Evolutionary conservation across 148 eudicot genomes (phyloP).

Genomic region (Selenicereus undatus): DNA sequence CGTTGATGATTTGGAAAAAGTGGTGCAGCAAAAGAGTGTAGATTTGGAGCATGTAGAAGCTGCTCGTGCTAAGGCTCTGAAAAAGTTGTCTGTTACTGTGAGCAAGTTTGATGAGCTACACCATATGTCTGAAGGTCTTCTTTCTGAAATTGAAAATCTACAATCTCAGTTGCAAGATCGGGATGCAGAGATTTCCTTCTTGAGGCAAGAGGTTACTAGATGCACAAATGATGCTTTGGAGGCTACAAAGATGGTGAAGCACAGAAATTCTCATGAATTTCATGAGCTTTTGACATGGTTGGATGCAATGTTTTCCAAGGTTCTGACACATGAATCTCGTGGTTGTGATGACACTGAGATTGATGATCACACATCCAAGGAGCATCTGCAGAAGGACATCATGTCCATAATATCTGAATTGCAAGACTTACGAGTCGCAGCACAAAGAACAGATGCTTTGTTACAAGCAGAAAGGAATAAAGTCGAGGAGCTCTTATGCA

Average conservation of each 20-base stretch:
- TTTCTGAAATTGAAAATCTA: slow-evolving; percentile 90
- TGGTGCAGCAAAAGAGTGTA: slow-evolving; percentile 45
- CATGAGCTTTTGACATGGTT: slow-evolving; percentile 65
- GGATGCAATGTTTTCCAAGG: slow-evolving; percentile 44
- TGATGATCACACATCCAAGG: slow-evolving; percentile 43
- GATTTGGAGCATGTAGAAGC: slow-evolving; percentile 69
- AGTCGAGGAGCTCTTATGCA: slow-evolving; percentile 57
- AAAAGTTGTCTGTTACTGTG: slow-evolving; percentile 81
- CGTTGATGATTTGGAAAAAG: slow-evolving; percentile 53
- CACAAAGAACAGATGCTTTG: slow-evolving; percentile 54
- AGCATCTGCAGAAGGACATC: slow-evolving; percentile 53
- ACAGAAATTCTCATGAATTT: slow-evolving; percentile 60
- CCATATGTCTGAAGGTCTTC: slow-evolving; percentile 74
- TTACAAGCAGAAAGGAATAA: slow-evolving; percentile 60
- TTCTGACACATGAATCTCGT: slow-evolving; percentile 36
- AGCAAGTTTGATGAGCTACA: slow-evolving; percentile 96
- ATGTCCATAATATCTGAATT: slow-evolving; percentile 53
- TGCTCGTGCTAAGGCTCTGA: slow-evolving; percentile 77
- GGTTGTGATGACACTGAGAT: slow-evolving; percentile 28
- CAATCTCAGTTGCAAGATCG: slow-evolving; percentile 85
- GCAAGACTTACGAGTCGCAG: slow-evolving; percentile 53
- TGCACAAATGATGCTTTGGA: slow-evolving; percentile 82
- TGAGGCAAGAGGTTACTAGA: slow-evolving; percentile 92
- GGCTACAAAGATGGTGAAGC: slow-evolving; percentile 65
- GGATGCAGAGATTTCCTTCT: slow-evolving; percentile 79